These are phyloP conservation scores for Agaricales sp. DNA, from an alignment of 1,284 basidiomycete genomes.

Conservation along the genomic window DNA sequence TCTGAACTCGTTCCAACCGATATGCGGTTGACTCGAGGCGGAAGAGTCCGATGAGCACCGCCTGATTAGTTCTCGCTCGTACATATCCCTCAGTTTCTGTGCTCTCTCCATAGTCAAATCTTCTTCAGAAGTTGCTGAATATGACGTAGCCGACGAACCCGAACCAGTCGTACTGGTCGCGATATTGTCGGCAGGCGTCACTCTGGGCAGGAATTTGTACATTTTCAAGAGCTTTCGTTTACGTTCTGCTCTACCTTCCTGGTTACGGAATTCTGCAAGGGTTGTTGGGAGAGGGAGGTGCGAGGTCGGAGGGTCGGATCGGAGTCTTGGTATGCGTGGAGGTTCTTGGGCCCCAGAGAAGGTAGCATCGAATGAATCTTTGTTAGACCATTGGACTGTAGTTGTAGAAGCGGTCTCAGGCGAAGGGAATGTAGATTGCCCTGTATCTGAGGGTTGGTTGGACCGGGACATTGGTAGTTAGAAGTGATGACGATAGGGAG, in stretches of 20 bases:
- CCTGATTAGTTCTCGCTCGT: conserved; percentile 69
- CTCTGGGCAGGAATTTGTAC: conserved; percentile 47
- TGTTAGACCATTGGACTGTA: conserved; percentile 18
- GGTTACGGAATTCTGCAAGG: conserved; percentile 51
- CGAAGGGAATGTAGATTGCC: conserved; percentile 19
- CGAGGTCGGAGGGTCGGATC: conserved; percentile 34
- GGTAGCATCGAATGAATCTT: conserved; percentile 38
- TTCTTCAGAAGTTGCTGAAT: conserved; percentile 15
- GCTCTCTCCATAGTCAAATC: conserved; percentile 59
- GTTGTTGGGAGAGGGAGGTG: conserved; percentile 15
- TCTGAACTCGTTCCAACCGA: conserved; percentile 75
- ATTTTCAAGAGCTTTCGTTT: conserved; percentile 47
- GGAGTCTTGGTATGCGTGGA: conserved; percentile 46
- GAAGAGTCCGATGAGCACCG: conserved; percentile 44
- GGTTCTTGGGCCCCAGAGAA: conserved; percentile 42
- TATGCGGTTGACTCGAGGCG: conserved; percentile 30
- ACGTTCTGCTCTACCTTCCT: conserved; percentile 50
- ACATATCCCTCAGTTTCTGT: conserved; percentile 56
- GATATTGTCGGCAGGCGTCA: conserved; percentile 15
- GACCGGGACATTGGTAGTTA: conserved; percentile 12
- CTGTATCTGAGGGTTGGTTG: conserved; percentile 9
- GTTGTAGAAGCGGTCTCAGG: no score
- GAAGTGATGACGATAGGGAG: background rate
- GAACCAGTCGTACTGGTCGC: conserved; percentile 14
- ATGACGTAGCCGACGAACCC: conserved; percentile 13